Evolutionary conservation across 495 filamentous ascomycete species (phyloP), one percentile per base, ranked within the genome.

Genomic region (Penicillium roqueforti): DNA sequence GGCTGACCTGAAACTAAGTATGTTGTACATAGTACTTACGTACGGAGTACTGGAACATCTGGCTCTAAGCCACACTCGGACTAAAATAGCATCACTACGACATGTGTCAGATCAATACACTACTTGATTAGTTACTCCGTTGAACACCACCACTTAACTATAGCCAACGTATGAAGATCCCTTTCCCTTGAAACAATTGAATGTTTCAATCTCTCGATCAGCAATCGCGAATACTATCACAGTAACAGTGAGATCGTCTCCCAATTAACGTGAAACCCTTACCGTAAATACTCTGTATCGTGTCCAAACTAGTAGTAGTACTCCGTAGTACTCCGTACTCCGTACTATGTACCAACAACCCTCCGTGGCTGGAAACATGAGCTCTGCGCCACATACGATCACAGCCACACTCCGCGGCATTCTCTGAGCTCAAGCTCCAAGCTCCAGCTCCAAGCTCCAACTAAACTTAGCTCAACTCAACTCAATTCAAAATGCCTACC

Each of bases 401-500:
- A 16, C 32, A 36, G 32, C 32, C 32, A 36, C 32, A 36, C 32
- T 16, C 22, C 1, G 9, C 10, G 28, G 2, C 46, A 49, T 29
- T 34, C 51, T 43, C 32, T 6, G 32, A 36, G 40, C 51, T 37
- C 23, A 28, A 28, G 13, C 34, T 32, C 28, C 55, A 16, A 36
- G 32, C 32, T 36, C 32, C 6, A 7, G 6, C 4, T 14, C n/a
- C n/a, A 2, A 36, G 16, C 32, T 7, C 32, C 2, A 34, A 14
- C 31, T 20, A 9, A 40, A 18, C 19, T 19, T 5, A 47, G 16
- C 8, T 1, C 34, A 26, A 22, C 16, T 28, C 26, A 29, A 18
- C 18, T 19, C 16, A 28, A 36, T 49, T 34, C 34, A 56, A 48
- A 71, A 78, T 76, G 72, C 63, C 69, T 20, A 60, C 68, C 36